These are phyloP conservation scores for Boletus insuetus DNA, from an alignment of 768 basidiomycete genomes.

Conservation along the genomic window DNA sequence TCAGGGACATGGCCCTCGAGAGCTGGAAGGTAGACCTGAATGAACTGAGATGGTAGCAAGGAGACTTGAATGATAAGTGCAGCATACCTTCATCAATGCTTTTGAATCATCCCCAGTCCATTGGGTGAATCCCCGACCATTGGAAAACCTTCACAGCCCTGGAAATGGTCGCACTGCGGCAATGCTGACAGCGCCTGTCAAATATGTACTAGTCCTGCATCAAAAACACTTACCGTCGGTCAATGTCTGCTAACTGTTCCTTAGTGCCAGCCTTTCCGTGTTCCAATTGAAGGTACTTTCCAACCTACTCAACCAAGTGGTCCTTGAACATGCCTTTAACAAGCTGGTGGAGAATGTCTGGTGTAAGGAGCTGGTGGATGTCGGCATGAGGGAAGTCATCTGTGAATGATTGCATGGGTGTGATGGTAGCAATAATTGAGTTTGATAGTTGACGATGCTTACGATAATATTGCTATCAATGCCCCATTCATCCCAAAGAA, in stretches of 20 bases:
- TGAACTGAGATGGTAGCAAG: no score
- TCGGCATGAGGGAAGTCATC: slow-evolving; percentile 33
- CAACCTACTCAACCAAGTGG: slow-evolving; percentile 5
- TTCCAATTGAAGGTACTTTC: background rate
- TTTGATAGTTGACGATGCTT: background rate
- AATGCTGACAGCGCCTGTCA: slow-evolving; percentile 18
- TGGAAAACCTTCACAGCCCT: slow-evolving; percentile 27
- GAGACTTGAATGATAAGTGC: no score
- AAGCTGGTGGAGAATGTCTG: slow-evolving; percentile 1
- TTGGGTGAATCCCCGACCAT: slow-evolving; percentile 34
- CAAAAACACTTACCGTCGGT: slow-evolving; percentile 17
- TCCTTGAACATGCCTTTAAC: slow-evolving; percentile 6
- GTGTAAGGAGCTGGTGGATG: slow-evolving; percentile 25
- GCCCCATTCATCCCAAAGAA: slow-evolving; percentile 27
- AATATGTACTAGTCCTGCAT: background rate
- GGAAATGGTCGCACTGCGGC: slow-evolving; percentile 27
- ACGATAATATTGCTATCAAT: slow-evolving; percentile 26
- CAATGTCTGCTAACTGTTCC: slow-evolving; percentile 31
- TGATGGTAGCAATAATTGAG: background rate
- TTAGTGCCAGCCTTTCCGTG: slow-evolving; percentile 1
- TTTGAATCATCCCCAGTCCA: slow-evolving; percentile 28
- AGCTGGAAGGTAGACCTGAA: no score
- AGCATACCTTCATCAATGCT: no score
- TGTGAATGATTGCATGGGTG: slow-evolving; percentile 30
- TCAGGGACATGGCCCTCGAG: no score